These are phyloP conservation scores for Septoria petroselini DNA, from an alignment of 2,329 filamentous ascomycete species.

Conservation along the genomic window DNA sequence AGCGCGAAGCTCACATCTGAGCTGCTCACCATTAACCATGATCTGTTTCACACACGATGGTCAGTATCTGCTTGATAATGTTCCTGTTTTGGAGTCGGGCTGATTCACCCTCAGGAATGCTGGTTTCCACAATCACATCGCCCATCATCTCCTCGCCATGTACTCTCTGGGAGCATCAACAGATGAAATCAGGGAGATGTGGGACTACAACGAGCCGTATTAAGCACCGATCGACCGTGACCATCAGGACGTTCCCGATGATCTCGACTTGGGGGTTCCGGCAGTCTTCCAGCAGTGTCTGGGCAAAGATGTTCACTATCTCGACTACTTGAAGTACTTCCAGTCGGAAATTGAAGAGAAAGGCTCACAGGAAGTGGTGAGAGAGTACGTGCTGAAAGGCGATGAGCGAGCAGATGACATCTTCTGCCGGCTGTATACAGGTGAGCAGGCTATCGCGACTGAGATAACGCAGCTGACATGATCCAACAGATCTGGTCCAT, in stretches of 20 bases:
- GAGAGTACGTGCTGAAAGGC: slow-evolving; percentile 10
- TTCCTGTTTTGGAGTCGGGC: too few species aligned
- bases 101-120: too few species aligned
- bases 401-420: slow-evolving; percentile 2
- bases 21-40: slow-evolving; percentile 5
- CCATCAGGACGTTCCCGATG: background rate
- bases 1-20: background rate
- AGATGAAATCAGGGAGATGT: slow-evolving; percentile 8
- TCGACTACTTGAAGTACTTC: slow-evolving; percentile 7
- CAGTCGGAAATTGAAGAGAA: background rate
- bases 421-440: background rate
- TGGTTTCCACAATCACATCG: slow-evolving; percentile 9
- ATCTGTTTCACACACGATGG: slow-evolving; percentile 4
- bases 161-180: slow-evolving; percentile 1
- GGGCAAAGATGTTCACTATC: background rate
- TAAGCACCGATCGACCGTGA: slow-evolving; percentile 9
- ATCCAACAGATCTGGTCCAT: slow-evolving; percentile 5
- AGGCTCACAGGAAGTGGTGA: background rate
- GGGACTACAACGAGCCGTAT: slow-evolving; percentile 11
- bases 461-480: background rate
- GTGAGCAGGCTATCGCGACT: too few species aligned
- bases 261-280: slow-evolving; percentile 1
- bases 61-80: too few species aligned
- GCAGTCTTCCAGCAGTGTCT: background rate
- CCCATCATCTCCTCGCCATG: slow-evolving; percentile 8